Evolutionary conservation across 1,139 yeast genomes (phyloP), one percentile per base, ranked within the genome.

Genomic region (Geotrichum cucujoidarum): DNA sequence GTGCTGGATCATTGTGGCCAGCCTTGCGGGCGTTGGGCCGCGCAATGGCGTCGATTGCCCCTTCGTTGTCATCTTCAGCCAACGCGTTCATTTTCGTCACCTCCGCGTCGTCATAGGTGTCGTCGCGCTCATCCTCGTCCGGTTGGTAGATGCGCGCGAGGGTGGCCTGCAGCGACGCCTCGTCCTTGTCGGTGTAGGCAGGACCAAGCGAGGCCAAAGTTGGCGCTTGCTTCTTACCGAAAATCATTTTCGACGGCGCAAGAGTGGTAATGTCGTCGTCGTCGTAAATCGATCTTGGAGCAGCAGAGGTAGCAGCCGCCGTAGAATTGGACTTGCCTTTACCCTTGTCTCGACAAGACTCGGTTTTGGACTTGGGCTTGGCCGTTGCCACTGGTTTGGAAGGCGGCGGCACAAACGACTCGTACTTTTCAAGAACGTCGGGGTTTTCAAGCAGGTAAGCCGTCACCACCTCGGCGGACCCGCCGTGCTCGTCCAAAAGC

Each of bases 71-170:
- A 27, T 44, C 44, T n/a, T 40, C n/a, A 2, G 49, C 59, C 56
- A 0, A 75, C 69, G 48, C 62, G 61, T 40, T 50, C 37, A 34
- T 20, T 18, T 25, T 32, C n/a, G 33, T 11, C 7, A 63, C 70
- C 50, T 83, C 94, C 32, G 83, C 83, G 39, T 83, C 95, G 46
- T 78, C 83, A 60, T 87, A 87, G 0, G 95, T 85, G 57, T 88
- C 95, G 62, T 87, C 96, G 2, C 85, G 81, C 55, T 85, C 95
- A 53, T 74, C 78, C 57, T 85, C 95, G 53, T 84, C 92, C 18
- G 80, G 75, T 43, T 82, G 85, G 57, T 84, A 82, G 53, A 85
- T 69, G 55, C 83, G 64, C 48, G 78, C 68, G 55, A 87, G 68
- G 0, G 94, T 90, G 41, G 82, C 77, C 8, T 76, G 71, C 40